Evolutionary conservation across 768 basidiomycete species (phyloP).

Genomic region (Lyophyllum decastes): DNA sequence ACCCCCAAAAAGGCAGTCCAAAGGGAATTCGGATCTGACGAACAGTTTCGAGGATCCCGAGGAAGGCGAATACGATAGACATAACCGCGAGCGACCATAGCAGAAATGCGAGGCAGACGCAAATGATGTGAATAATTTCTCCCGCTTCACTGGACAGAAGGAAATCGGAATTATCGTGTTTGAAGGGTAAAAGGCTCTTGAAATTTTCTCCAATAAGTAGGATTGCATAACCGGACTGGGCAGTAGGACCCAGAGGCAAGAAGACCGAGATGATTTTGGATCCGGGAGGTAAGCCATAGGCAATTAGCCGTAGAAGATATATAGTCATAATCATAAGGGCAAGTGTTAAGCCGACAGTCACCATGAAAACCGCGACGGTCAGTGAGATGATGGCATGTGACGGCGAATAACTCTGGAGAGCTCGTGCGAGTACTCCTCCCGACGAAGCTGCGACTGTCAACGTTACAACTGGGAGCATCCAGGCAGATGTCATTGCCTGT

Average conservation of each 20-base stretch:
- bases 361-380: constrained; percentile 53
- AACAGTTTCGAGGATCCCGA: constrained; percentile 46
- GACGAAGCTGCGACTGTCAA: constrained; percentile 70
- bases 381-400: constrained; percentile 56
- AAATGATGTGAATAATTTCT: constrained; percentile 44
- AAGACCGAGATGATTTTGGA: constrained; percentile 57
- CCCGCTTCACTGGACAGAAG: constrained; percentile 32
- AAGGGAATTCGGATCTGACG: constrained; percentile 48
- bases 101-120: constrained; percentile 48
- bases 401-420: constrained; percentile 46
- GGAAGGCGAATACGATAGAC: constrained; percentile 60
- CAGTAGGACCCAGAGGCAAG: constrained; percentile 74
- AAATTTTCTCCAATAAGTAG: constrained; percentile 57
- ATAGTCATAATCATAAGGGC: constrained; percentile 68
- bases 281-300: constrained; percentile 50
- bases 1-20: constrained; percentile 62
- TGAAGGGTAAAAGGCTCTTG: constrained; percentile 33
- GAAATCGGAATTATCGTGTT: constrained; percentile 32
- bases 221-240: constrained; percentile 63
- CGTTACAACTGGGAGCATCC: constrained; percentile 79
- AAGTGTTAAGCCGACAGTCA: constrained; percentile 56
- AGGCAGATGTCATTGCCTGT: constrained; percentile 56
- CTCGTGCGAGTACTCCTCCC: constrained; percentile 57
- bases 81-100: constrained; percentile 66
- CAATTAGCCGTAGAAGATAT: constrained; percentile 61